Conservation (phyloP, 2,329 filamentous ascomycete genomes). For the Diaporthe ilicicola region DNA sequence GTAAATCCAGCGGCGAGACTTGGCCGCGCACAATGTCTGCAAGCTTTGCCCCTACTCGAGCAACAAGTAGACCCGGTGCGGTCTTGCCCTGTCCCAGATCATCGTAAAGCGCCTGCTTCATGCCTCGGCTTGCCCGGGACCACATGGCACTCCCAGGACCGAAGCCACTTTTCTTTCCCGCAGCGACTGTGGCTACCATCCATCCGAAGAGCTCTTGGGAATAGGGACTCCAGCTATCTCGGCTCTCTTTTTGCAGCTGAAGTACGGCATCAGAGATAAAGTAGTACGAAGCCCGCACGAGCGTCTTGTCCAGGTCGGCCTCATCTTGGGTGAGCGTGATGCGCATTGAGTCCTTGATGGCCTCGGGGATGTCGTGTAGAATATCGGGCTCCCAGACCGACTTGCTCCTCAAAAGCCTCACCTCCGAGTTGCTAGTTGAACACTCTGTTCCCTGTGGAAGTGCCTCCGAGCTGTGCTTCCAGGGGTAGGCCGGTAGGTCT, state of each 20-base stretch:
- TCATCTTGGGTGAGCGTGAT: slow-evolving; percentile 14
- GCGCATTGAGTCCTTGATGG: slow-evolving; percentile 5
- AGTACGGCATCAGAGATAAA: slow-evolving; percentile 18
- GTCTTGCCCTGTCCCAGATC: slow-evolving; percentile 32
- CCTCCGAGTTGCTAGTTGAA: neutral
- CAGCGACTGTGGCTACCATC: neutral
- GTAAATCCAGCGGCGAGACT: neutral
- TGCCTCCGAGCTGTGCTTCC: slow-evolving; percentile 23
- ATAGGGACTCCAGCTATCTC: neutral
- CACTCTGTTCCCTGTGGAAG: neutral
- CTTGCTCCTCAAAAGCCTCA: neutral
- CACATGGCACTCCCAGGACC: slow-evolving; percentile 5
- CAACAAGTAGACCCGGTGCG: slow-evolving; percentile 41
- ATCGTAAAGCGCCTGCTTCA: neutral
- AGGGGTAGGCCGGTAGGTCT: slow-evolving; percentile 28
- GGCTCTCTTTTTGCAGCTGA: neutral
- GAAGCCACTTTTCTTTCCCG: neutral
- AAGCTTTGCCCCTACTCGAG: slow-evolving; percentile 42
- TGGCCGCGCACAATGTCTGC: slow-evolving; percentile 42
- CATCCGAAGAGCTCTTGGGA: neutral
- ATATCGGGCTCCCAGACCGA: slow-evolving; percentile 25
- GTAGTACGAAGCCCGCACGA: slow-evolving; percentile 27
- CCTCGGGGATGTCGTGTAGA: neutral
- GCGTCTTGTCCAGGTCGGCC: neutral
- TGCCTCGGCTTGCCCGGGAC: neutral